Conservation (phyloP, 371 early-diverging fungal species). For the Capniomyces stellatus region DNA sequence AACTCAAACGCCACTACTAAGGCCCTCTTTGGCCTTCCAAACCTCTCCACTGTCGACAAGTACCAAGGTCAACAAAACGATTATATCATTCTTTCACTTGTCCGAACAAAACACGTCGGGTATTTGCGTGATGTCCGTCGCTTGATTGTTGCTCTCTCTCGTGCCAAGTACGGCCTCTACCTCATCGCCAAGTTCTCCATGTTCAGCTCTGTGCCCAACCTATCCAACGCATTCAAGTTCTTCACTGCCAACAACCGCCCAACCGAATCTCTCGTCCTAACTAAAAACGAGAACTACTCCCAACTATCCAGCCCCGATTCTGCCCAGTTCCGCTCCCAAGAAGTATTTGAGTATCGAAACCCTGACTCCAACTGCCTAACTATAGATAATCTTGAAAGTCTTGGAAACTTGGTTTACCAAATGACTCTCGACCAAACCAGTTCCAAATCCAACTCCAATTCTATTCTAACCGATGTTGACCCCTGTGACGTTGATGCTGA, state of each 20-base stretch:
- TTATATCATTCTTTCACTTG: constrained; percentile 83
- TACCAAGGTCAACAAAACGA: constrained; percentile 91
- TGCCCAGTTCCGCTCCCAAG: too few species aligned
- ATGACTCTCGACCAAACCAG: too few species aligned
- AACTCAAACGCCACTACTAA: constrained; percentile 32
- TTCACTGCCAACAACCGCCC: neutral
- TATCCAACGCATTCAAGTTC: neutral
- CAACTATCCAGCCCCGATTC: too few species aligned
- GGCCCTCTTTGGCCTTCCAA: constrained; percentile 51
- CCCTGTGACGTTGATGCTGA: too few species aligned
- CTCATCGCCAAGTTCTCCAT: constrained; percentile 57
- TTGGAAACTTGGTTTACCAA: too few species aligned
- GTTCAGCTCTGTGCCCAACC: constrained; percentile 20
- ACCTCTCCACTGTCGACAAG: constrained; percentile 78
- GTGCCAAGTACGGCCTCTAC: constrained; percentile 84
- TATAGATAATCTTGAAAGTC: too few species aligned
- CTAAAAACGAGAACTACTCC: neutral
- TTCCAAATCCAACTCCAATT: too few species aligned
- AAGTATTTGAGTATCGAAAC: too few species aligned
- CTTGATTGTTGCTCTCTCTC: constrained; percentile 72
- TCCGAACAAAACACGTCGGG: constrained; percentile 74
- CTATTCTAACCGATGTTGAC: too few species aligned
- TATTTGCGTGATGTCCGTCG: constrained; percentile 82
- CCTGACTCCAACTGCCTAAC: too few species aligned
- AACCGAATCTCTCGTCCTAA: neutral